Conservation (phyloP, 331 rosid genomes). For the Prunus yedoensis region DNA sequence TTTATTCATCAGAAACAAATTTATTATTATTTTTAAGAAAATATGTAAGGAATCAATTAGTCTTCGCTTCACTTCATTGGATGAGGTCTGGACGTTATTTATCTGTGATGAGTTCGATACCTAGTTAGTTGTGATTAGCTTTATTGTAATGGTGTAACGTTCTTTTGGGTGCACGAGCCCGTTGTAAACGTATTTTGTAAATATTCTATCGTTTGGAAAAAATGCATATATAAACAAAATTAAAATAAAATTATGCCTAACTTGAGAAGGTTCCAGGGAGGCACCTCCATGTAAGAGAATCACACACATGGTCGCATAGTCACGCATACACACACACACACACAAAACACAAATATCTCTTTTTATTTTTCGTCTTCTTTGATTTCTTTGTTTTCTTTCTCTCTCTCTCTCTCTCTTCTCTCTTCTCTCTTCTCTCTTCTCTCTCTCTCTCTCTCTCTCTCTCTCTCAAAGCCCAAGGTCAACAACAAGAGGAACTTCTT, state of each 20-base stretch:
- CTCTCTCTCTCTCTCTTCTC: constrained; percentile 1
- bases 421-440: not conserved
- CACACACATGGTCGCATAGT: not conserved
- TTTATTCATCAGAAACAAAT: not conserved
- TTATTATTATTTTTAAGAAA: too few species aligned
- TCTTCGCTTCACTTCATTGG: too few species aligned
- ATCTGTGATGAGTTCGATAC: too few species aligned
- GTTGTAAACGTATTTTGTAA: too few species aligned
- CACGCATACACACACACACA: not conserved
- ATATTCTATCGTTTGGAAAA: not conserved
- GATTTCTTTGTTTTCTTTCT: not conserved
- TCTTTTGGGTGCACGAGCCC: too few species aligned
- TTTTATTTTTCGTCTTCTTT: not conserved
- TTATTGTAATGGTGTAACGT: too few species aligned
- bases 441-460: constrained; percentile 14
- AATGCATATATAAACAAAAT: not conserved
- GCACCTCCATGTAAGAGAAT: constrained; percentile 12
- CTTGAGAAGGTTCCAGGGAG: constrained; percentile 28
- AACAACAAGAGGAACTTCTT: constrained; percentile 24
- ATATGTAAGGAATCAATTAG: too few species aligned
- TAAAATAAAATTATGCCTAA: constrained; percentile 6
- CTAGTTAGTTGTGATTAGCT: too few species aligned
- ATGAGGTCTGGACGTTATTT: too few species aligned
- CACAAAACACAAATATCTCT: not conserved
- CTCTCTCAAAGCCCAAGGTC: constrained; percentile 23